These are phyloP conservation scores for Spinacia oleracea DNA, from an alignment of 179 eudicot species.

Conservation along the genomic window DNA sequence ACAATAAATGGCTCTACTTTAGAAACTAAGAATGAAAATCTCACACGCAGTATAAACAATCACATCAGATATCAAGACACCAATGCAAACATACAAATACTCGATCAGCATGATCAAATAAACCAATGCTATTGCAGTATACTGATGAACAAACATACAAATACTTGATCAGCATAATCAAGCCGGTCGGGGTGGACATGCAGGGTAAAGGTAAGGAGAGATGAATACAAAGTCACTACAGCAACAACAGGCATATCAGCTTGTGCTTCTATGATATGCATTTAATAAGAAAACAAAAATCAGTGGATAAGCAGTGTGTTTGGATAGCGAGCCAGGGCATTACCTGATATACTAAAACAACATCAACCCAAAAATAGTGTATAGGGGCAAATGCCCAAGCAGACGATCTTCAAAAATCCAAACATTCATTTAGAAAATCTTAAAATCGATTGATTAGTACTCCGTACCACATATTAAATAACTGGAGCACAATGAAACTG, in stretches of 20 bases:
- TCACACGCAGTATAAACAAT: not conserved
- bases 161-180: conserved; percentile 97
- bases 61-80: not conserved
- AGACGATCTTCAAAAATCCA: too few species aligned
- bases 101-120: not conserved
- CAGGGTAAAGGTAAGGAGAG: conserved; percentile 90
- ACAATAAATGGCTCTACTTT: not conserved
- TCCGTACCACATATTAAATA: too few species aligned
- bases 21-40: not conserved
- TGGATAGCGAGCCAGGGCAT: too few species aligned
- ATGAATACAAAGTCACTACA: conserved; percentile 78
- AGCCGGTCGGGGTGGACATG: conserved; percentile 96
- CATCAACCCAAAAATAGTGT: too few species aligned
- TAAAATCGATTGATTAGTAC: too few species aligned
- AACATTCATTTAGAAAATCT: too few species aligned
- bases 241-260: conserved; percentile 89
- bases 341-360: too few species aligned
- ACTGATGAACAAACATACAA: conserved; percentile 57
- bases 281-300: conserved; percentile 17
- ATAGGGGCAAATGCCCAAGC: too few species aligned
- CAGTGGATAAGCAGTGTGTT: conserved; percentile 8
- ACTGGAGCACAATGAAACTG: too few species aligned
- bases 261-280: conserved; percentile 97
- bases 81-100: not conserved
- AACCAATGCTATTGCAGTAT: conserved; percentile 4